These are phyloP conservation scores for Huiozyma sinensis DNA, from an alignment of 805 yeast species.

Conservation along the genomic window DNA sequence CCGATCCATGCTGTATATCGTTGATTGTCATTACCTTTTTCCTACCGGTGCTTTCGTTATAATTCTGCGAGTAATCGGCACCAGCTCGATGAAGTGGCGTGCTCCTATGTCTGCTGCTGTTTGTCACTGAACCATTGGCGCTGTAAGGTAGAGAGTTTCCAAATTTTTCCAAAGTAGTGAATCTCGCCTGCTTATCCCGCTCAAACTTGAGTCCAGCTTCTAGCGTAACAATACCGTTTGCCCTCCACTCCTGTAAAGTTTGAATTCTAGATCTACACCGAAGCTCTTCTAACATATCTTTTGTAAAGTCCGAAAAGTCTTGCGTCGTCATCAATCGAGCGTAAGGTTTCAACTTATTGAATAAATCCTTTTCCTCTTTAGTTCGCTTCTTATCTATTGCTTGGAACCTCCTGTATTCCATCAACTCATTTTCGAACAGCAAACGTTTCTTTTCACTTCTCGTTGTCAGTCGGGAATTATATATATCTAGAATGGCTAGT, in stretches of 20 bases:
- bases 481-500: conserved; percentile 76
- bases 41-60: conserved; percentile 17
- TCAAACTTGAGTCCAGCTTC: conserved; percentile 82
- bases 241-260: conserved; percentile 88
- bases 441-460: conserved; percentile 89
- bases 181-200: conserved; percentile 68
- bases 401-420: conserved; percentile 77
- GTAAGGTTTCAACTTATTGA: conserved; percentile 65
- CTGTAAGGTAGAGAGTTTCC: conserved; percentile 23
- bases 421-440: conserved; percentile 59
- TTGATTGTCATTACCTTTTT: conserved; percentile 40
- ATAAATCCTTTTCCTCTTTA: conserved; percentile 81
- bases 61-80: conserved; percentile 18
- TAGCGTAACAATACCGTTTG: conserved; percentile 73
- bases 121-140: conserved; percentile 12
- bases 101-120: conserved; percentile 21
- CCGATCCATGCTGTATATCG: conserved; percentile 71
- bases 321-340: conserved; percentile 69
- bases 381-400: conserved; percentile 74
- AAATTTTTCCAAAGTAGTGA: conserved; percentile 49
- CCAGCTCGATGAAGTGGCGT: conserved; percentile 18
- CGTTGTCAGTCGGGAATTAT: conserved; percentile 77
- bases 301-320: conserved; percentile 69
- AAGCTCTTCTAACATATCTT: conserved; percentile 67
- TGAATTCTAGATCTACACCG: conserved; percentile 71